Base-by-base conservation (phyloP, 352 stramenopile genomes). In the Globisporangium perplexum region DNA sequence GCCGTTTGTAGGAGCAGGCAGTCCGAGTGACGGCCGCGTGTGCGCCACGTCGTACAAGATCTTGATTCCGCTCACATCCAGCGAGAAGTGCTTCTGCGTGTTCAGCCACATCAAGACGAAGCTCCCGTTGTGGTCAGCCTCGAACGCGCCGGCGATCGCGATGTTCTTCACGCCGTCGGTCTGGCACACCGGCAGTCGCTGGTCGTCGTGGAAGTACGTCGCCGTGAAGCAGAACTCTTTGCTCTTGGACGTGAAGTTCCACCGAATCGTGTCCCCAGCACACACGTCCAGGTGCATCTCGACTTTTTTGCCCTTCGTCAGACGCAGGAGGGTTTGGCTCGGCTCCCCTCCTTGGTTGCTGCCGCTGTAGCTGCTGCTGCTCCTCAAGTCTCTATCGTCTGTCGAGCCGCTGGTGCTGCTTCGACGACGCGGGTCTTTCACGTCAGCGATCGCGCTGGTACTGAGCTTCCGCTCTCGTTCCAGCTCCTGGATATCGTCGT, bases 271-370 rank as follows among this genome's bases (percentile, higher is more conserved):
- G 49, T 93, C 83, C 1, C 78, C 76, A 0, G 73, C 66, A 7
- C 74, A 65, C 10, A 93, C 79, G 47, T 93, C 77, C 30, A 93
- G 57, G 58, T 93, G 83, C 83, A 93, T 93, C 49, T 93, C 79
- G 45, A 88, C 64, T 28, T 74, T 85, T 12, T 83, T 74, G 7
- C 77, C 77, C 22, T 88, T 88, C 0, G 78, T 51, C 11, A 90
- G 36, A 0, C 60, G 69, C 47, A 86, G 44, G 3, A 70, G 61
- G 30, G 49, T 63, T 33, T 57, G 44, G 3, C 20, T n/a, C 8
- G 7, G n/a, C 5, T 31, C 10, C 14, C 17, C 26, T 24, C n/a
- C 57, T 66, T 17, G 36, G 8, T 20, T 47, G 62, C 35, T 43
- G 26, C 23, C 22, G 12, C 11, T 35, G 44, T 49, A 23, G n/a